Evolutionary conservation across 306 rosid genomes (phyloP), one percentile per base, ranked within the genome.

Genomic region (Cicer cuneatum): DNA sequence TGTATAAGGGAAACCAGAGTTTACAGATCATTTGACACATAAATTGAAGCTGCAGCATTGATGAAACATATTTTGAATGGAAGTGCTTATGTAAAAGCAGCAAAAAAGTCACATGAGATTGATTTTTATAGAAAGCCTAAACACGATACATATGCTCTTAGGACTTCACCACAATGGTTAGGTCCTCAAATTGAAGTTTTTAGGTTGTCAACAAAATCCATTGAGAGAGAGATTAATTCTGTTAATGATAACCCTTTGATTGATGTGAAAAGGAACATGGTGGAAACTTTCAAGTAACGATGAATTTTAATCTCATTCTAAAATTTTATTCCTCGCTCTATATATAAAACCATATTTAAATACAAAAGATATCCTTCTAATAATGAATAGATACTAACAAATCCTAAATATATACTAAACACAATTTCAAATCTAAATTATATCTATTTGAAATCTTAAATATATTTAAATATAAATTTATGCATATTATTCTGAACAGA

Each of bases 141-240:
- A 57, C 87, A 86, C 68, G 90, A 86, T 59, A 81, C 82, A 8
- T 81, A 86, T 63, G 89, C 89, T 59, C 80, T 86, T 78, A 60
- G 87, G 7, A 86, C 89, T 45, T 86, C 85, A 0, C 86, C 87
- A 6, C 82, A 83, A 81, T 83, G 87, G 89, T 19, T 86, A 45
- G 86, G 87, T 66, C 89, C 89, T 10, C 87, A 86, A 66, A 75
- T 86, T 42, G 86, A 86, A 63, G 82, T 78, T 4, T 75, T 86
- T 33, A 57, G 82, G 19, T 49, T 24, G 4, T 71, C 89, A 3
- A 86, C 85, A 2, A 86, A 83, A 16, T 66, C 78, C 10, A 83
- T 86, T 1, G 85, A 86, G 57, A 59, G 82, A 56, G 89, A 86
- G 82, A 77, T 86, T 8, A 86, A 86, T 73, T 84, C 79, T 33